phyloP scores from a whole-genome alignment of 2,329 filamentous ascomycete genomes.

The Amylocarpus encephaloides region DNA sequence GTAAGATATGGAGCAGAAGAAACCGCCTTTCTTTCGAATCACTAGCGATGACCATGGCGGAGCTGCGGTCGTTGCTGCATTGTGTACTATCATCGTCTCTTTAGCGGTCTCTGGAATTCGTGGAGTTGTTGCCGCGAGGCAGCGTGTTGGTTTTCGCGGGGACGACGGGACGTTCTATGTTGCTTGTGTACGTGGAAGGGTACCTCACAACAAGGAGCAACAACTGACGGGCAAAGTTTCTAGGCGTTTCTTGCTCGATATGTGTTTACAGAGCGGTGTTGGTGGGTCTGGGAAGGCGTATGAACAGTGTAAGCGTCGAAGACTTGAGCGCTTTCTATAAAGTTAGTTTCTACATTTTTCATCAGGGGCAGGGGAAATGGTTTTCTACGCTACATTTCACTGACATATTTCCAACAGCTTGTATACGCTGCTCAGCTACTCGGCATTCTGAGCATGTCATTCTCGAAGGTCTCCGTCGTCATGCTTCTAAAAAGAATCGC shows the following conservation, averaged over 20 bases:
- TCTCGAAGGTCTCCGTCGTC: constrained; percentile 5
- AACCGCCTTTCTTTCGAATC: constrained; percentile 8
- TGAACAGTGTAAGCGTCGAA: not conserved
- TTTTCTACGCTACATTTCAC: not conserved
- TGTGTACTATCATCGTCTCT: constrained; percentile 7
- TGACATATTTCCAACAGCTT: not conserved
- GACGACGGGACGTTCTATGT: constrained; percentile 8
- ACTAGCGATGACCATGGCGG: constrained; percentile 4
- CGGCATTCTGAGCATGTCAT: constrained; percentile 5
- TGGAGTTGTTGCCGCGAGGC: not conserved
- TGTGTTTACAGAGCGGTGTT: constrained; percentile 6
- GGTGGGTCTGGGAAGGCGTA: constrained; percentile 6
- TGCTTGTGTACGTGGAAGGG: not conserved
- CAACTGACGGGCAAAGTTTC: not conserved
- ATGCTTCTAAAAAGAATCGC: constrained; percentile 11
- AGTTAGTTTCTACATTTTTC: not conserved
- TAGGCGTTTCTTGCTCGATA: constrained; percentile 2
- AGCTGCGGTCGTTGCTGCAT: constrained; percentile 4
- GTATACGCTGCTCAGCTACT: constrained; percentile 5
- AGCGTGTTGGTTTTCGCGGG: constrained; percentile 2
- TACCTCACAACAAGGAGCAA: not conserved
- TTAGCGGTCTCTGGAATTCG: constrained; percentile 4
- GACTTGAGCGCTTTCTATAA: constrained; percentile 7
- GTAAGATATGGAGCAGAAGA: constrained; percentile 1
- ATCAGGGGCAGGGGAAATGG: not conserved